Evolutionary conservation across 116 monocot species (phyloP), one percentile per base, ranked within the genome.

Genomic region (Iris pallida): DNA sequence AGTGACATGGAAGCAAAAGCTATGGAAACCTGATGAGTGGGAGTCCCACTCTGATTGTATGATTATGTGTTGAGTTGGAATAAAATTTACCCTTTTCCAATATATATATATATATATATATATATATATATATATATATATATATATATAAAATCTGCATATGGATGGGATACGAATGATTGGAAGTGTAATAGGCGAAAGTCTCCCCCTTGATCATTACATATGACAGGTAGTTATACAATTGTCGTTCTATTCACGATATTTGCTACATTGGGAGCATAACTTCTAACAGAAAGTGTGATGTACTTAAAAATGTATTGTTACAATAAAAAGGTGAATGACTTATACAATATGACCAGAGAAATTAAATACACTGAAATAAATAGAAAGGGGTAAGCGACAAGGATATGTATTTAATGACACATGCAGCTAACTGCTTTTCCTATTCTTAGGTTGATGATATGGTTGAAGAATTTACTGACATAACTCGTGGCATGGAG

Each of bases 401-500:
- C n/a, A n/a, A n/a, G n/a, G n/a, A n/a, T n/a, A n/a, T n/a, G n/a
- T n/a, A n/a, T n/a, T n/a, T n/a, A n/a, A n/a, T 53, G 9, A 53
- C 42, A 9, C 16, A 59, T 52, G 60, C 16, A 57, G 55, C 42
- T 70, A 56, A 64, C 66, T 59, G n/a, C 19, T 11, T 71, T 63
- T 57, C 48, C n/a, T 59, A 61, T 76, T 75, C 45, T 20, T 64
- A 94, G 94, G 94, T 94, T 55, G 94, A 94, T 83, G 87, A 76
- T 70, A 94, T 94, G 87, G 90, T 87, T 61, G 82, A 90, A 76
- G 90, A 94, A 78, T 90, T 94, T 72, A 94, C 82, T 56, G 90
- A 87, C 67, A 94, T 94, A 63, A 90, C 90, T 74, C 84, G 87
- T 74, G 78, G 76, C 61, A 94, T 94, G 90, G 90, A 94, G 61